These are phyloP conservation scores for Monosporozyma aerobia DNA, from an alignment of 805 yeast species.

Conservation along the genomic window DNA sequence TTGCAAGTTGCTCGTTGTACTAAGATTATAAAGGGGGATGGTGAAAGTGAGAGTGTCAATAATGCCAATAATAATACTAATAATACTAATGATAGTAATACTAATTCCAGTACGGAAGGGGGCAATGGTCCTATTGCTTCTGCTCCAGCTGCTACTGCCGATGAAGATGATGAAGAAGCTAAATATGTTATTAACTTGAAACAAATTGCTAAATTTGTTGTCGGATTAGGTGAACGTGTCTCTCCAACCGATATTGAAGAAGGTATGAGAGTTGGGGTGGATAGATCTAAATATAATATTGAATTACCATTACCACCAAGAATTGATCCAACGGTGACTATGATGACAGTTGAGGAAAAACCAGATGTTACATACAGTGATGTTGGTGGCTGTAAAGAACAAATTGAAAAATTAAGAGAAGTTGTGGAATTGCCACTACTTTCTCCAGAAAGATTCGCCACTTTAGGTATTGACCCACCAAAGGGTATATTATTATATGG, in stretches of 20 bases:
- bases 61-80: constrained; percentile 13
- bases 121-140: not conserved
- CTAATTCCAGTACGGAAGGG: constrained; percentile 6
- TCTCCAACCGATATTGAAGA: constrained; percentile 98
- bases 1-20: constrained; percentile 98
- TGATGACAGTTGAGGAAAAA: constrained; percentile 99
- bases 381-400: constrained; percentile 98
- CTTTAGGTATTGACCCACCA: constrained; percentile 97
- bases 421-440: constrained; percentile 90
- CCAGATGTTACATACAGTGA: constrained; percentile 98
- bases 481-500: constrained; percentile 95
- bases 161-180: constrained; percentile 71
- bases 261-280: constrained; percentile 99
- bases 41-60: constrained; percentile 18
- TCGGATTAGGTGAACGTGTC: constrained; percentile 90
- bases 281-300: constrained; percentile 91
- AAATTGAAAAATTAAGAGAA: constrained; percentile 90
- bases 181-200: constrained; percentile 94
- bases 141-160: constrained; percentile 14
- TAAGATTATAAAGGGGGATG: constrained; percentile 69
- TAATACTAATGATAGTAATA: constrained; percentile 9
- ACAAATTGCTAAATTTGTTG: constrained; percentile 97
- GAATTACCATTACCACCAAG: constrained; percentile 96
- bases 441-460: constrained; percentile 94
- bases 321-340: constrained; percentile 95